Evolutionary conservation across 2,329 filamentous ascomycete genomes (phyloP), one percentile per base, ranked within the genome.

Genomic region (Neofusicoccum kwambonambiense): DNA sequence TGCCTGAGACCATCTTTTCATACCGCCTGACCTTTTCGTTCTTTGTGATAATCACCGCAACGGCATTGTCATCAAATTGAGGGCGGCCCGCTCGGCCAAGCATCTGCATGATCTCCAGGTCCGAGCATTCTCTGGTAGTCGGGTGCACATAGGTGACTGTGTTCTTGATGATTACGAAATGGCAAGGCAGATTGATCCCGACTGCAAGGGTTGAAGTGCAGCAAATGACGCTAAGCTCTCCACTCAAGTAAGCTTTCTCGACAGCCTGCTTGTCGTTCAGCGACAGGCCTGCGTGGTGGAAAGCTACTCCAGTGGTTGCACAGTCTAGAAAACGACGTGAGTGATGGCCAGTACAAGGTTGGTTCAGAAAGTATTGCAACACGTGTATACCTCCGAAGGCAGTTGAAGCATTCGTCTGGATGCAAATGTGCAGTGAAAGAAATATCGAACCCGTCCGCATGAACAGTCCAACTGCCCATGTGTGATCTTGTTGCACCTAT

Each of bases 61-160:
- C 84, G 3, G 90, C 92, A 65, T 81, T 90, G 57, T 87, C 83
- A 70, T 94, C 92, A 67, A 93, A 96, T 71, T 96, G 92, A 5
- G 92, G 92, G 19, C 92, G 83, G 1, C 92, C 92, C 58, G 92
- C 92, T 68, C 92, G 87, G 6, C 92, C 92, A 56, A 96, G 84
- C 92, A 96, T 96, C 71, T 96, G 92, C 89, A 94, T 94, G 67
- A 94, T 85, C 69, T 96, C 92, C 4, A 96, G 81, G 72, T 95
- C 91, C 0, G 90, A 88, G 69, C 92, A 93, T 73, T 95, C 91
- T 64, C 87, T 85, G 64, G 64, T 86, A 85, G 4, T 47, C 4
- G 56, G 56, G 19, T 60, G 56, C 11, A 47, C 12, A 76, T 87
- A 93, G 0, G 83, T 81, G 3, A 88, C 83, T 0, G 92, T 96